Evolutionary conservation across 177 flowering plant species (phyloP).

Genomic region (Vitis hybrid): DNA sequence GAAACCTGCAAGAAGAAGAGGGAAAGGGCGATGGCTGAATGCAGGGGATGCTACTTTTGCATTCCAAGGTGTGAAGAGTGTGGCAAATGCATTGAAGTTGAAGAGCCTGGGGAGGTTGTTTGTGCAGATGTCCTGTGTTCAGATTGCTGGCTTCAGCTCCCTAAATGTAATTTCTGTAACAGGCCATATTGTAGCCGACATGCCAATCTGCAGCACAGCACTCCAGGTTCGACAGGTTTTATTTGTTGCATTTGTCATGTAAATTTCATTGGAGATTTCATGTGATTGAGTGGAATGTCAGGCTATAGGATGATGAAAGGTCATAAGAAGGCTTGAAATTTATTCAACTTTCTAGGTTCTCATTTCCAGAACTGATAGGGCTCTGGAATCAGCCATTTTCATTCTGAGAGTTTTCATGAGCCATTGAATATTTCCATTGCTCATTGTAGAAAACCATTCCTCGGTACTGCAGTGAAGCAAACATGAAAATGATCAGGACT

Average conservation of each 20-base stretch:
- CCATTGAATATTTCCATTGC: too few relatives aligned
- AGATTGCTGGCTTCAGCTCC: constrained; percentile 70
- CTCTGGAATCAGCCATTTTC: too few relatives aligned
- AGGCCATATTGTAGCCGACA: constrained; percentile 58
- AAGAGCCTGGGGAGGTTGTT: constrained; percentile 45
- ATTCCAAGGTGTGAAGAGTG: constrained; percentile 75
- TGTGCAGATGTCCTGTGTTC: constrained; percentile 59
- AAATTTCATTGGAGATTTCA: background rate
- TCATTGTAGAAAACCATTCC: background rate
- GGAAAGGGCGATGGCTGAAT: constrained; percentile 17
- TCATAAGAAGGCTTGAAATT: too few relatives aligned
- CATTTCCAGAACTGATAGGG: too few relatives aligned
- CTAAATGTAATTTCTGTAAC: constrained; percentile 71
- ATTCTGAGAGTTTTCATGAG: too few relatives aligned
- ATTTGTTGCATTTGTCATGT: constrained; percentile 45
- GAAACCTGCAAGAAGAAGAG: constrained; percentile 37
- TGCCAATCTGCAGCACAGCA: constrained; percentile 6
- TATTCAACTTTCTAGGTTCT: too few relatives aligned
- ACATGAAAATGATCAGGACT: background rate
- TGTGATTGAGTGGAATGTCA: too few relatives aligned
- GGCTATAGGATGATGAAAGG: too few relatives aligned
- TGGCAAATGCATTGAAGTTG: constrained; percentile 50
- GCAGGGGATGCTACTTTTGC: constrained; percentile 66
- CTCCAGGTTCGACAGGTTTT: constrained; percentile 28
- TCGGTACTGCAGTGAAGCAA: background rate